phyloP scores from a whole-genome alignment of 257 asterid species.

The Petunia secreta region DNA sequence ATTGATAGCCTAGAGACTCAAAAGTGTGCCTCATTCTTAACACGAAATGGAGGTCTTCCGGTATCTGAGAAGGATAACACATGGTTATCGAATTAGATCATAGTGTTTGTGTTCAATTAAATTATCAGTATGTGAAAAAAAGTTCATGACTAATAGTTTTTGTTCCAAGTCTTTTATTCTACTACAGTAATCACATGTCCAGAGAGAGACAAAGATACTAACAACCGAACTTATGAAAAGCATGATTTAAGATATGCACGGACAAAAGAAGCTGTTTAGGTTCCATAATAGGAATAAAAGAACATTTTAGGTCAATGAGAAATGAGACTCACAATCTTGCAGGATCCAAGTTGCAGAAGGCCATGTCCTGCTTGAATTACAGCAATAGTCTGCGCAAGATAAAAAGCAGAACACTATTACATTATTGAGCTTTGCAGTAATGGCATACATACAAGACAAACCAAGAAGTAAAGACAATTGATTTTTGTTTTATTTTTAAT shows the following conservation, averaged over 20 bases:
- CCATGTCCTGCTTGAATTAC: constrained; percentile 99
- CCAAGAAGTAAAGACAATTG: background rate
- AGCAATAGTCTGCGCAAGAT: constrained; percentile 80
- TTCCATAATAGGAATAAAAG: background rate
- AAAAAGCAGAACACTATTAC: constrained; percentile 15
- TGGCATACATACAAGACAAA: background rate
- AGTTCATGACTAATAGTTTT: background rate
- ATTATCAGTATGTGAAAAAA: background rate
- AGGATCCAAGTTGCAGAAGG: constrained; percentile 93
- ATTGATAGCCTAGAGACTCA: constrained; percentile 91
- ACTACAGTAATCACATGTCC: background rate
- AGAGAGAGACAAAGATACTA: background rate
- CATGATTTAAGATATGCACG: too few relatives aligned
- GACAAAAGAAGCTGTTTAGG: too few relatives aligned
- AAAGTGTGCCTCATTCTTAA: constrained; percentile 96
- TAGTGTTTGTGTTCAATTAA: background rate
- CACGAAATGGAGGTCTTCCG: constrained; percentile 97
- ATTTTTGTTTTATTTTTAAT: background rate
- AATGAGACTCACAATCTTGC: constrained; percentile 83
- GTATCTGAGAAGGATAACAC: constrained; percentile 54
- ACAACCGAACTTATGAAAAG: background rate
- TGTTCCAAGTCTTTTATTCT: background rate
- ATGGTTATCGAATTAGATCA: constrained; percentile 25
- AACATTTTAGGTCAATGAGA: background rate
- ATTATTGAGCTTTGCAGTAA: background rate